phyloP scores from a whole-genome alignment of 129 eudicot species.

The Chrysanthemum makinoi region DNA sequence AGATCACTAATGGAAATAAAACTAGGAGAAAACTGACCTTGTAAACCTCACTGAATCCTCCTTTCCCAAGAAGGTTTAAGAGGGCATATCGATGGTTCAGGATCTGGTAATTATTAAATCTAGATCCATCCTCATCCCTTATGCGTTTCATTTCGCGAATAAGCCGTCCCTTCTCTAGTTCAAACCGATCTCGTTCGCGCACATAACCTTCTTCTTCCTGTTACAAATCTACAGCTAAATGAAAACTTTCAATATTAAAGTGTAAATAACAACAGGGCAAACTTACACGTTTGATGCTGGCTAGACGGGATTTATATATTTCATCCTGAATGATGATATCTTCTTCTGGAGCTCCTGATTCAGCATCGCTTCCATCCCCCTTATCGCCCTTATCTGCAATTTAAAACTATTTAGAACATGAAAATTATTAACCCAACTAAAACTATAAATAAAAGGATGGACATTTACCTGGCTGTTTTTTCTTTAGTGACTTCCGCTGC shows the following conservation, averaged over 20 bases:
- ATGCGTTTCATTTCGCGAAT: conserved; percentile 99
- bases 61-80: conserved; percentile 91
- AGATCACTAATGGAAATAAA: conserved; percentile 3
- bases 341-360: conserved; percentile 72
- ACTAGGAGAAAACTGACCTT: conserved; percentile 47
- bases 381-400: conserved; percentile 43
- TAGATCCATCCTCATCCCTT: conserved; percentile 95
- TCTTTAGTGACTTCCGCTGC: conserved; percentile 84
- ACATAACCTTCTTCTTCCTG: conserved; percentile 84
- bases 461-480: conserved; percentile 70
- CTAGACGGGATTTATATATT: conserved; percentile 85
- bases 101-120: conserved; percentile 90
- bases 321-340: conserved; percentile 82
- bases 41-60: conserved; percentile 97
- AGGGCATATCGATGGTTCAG: conserved; percentile 91
- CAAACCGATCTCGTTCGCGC: conserved; percentile 92
- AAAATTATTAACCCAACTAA: background rate
- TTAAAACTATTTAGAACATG: conserved; percentile 21
- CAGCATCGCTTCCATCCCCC: conserved; percentile 69
- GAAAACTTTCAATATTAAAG: background rate
- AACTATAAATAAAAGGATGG: background rate
- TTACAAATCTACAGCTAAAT: conserved; percentile 14
- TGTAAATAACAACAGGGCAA: conserved; percentile 6
- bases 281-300: conserved; percentile 90
- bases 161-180: conserved; percentile 87